A percentile compares a stretch with the other conserved stretches of the same genome.
These are phyloP conservation scores for Komagataella pastoris DNA, from an alignment of 805 yeast genomes.

Conservation along the genomic window DNA sequence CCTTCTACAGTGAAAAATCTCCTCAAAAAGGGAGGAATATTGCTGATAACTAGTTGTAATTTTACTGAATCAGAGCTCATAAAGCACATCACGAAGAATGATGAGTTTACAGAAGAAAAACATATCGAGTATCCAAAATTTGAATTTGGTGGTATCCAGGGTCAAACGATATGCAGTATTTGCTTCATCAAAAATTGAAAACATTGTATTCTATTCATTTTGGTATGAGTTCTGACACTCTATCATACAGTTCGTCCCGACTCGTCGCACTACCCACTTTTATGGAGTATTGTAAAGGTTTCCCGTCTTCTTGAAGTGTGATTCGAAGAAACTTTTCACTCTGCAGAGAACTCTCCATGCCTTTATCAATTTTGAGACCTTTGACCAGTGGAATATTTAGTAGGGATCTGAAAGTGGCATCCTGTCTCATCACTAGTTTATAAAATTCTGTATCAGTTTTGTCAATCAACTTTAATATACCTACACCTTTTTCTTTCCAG, in stretches of 20 bases:
- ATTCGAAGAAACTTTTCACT: conserved; percentile 79
- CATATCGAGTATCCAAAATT: conserved; percentile 67
- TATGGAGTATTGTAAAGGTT: conserved; percentile 75
- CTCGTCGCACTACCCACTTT: conserved; percentile 52
- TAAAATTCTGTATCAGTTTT: conserved; percentile 24
- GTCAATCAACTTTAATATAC: conserved; percentile 53
- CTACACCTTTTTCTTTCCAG: conserved; percentile 95
- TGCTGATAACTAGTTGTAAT: conserved; percentile 84
- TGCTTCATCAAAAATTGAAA: conserved; percentile 43
- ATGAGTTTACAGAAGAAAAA: conserved; percentile 43
- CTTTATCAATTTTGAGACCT: conserved; percentile 54
- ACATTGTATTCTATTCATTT: conserved; percentile 4
- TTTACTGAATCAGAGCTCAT: conserved; percentile 74
- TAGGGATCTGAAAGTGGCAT: conserved; percentile 71
- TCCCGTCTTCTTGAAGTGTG: conserved; percentile 46
- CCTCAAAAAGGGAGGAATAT: conserved; percentile 41
- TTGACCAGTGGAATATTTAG: conserved; percentile 58
- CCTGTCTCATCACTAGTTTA: conserved; percentile 83
- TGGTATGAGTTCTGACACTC: conserved; percentile 25
- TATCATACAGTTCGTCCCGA: conserved; percentile 43
- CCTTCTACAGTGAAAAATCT: conserved; percentile 43
- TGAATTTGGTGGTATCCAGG: conserved; percentile 81
- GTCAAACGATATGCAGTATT: conserved; percentile 78
- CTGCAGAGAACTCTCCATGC: conserved; percentile 74
- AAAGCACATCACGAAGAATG: conserved; percentile 32